Evolutionary conservation across 495 filamentous ascomycete genomes (phyloP), one percentile per base, ranked within the genome.

Genomic region (Chaetomium cochliodes): DNA sequence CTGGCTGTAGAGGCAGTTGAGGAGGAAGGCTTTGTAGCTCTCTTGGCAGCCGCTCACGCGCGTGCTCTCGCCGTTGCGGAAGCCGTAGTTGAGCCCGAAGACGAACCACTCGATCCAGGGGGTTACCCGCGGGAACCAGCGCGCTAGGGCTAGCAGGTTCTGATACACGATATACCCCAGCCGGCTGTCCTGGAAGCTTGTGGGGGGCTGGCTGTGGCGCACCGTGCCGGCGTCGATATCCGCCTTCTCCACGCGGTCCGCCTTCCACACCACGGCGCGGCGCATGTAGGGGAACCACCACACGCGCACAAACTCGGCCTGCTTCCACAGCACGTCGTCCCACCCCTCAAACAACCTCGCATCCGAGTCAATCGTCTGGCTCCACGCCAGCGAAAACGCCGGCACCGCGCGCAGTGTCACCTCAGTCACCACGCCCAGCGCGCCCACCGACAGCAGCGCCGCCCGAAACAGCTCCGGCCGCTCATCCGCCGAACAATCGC

Each of bases 231-330:
- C 91, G 65, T 88, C 88, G 55, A 74, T 51, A 28, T 71, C 65
- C 13, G 44, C 65, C 7, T 26, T 16, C n/a, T 64, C n/a, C 15
- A 73, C 73, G 11, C 65, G 65, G 87, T 87, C 71, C 6, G 92
- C 94, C 33, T 84, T 85, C 94, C 94, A 98, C 20, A 94, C 86
- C 65, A 97, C 89, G 20, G 89, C 90, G 30, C 89, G 82, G 57
- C 89, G 84, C 76, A 88, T 89, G 79, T 98, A 97, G 2, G 94
- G 94, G 74, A 96, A 85, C 94, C 94, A 98, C 94, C 94, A 98
- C 49, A 97, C 89, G 26, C 94, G 85, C 47, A 93, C 90, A 71
- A 92, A 98, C 74, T 97, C 92, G 68, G 87, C 82, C 47, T 85
- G 83, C 7, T 84, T 90, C 96, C 96, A 98, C 28, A 97, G 80